Percentiles rank a stretch among this genome's conserved stretches.
Evolutionary conservation across 768 basidiomycete species (phyloP).

Genomic region (Termitomyces eurrhizus): DNA sequence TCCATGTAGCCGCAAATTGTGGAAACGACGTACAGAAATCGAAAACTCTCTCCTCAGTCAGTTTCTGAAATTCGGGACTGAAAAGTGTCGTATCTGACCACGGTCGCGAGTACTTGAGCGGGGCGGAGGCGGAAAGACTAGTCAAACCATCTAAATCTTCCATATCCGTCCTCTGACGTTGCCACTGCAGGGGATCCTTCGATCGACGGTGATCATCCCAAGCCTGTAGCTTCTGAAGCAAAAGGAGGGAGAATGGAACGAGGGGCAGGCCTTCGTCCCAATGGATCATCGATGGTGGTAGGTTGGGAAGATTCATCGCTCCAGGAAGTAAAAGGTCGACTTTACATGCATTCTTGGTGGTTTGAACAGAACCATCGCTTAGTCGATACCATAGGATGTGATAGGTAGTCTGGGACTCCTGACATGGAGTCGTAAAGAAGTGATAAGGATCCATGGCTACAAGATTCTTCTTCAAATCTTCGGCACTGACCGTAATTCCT

Average conservation of each 20-base stretch:
- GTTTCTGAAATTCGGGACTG: slow-evolving; percentile 3
- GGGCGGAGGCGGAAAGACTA: slow-evolving; percentile 3
- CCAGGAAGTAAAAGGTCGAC: slow-evolving; percentile 41
- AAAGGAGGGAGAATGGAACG: slow-evolving; percentile 16
- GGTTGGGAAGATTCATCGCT: slow-evolving; percentile 34
- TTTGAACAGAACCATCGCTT: slow-evolving; percentile 7
- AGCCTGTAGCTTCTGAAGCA: slow-evolving; percentile 18
- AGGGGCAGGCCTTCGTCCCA: slow-evolving; percentile 20
- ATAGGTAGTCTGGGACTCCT: slow-evolving; percentile 31
- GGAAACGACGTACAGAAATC: slow-evolving; percentile 10
- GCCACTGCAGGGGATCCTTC: slow-evolving; percentile 6
- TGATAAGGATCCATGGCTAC: slow-evolving; percentile 24
- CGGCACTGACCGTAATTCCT: slow-evolving; percentile 17
- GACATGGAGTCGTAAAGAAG: slow-evolving; percentile 34
- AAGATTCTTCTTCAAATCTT: slow-evolving; percentile 30
- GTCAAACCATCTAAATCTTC: slow-evolving; percentile 12
- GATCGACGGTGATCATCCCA: slow-evolving; percentile 18
- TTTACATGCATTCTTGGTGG: slow-evolving; percentile 29
- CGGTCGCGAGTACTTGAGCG: slow-evolving; percentile 8
- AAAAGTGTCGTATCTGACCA: slow-evolving; percentile 16
- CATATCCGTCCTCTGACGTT: slow-evolving; percentile 15
- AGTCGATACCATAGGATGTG: slow-evolving; percentile 36
- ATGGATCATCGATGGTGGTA: slow-evolving; percentile 20
- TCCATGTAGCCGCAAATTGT: slow-evolving; percentile 5
- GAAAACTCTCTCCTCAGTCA: slow-evolving; percentile 10